phyloP scores from a whole-genome alignment of 2,329 filamentous ascomycete genomes.

The Blastomyces parvus region DNA sequence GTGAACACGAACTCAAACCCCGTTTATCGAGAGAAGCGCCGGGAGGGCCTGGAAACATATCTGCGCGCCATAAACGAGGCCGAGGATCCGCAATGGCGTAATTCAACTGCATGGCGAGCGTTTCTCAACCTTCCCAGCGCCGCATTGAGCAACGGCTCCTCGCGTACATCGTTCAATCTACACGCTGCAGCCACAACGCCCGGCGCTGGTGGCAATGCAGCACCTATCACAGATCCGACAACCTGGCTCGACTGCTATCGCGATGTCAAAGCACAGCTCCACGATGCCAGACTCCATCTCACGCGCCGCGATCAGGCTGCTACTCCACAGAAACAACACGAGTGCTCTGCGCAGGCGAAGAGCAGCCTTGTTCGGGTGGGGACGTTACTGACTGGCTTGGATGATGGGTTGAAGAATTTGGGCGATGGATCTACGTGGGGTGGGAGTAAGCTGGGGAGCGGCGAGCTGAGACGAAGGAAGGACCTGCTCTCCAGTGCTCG shows the following conservation, averaged over 20 bases:
- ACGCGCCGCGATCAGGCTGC: constrained; percentile 51
- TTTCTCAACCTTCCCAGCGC: constrained; percentile 49
- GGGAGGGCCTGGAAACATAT: constrained; percentile 49
- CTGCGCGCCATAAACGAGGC: constrained; percentile 48
- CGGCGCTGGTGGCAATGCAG: constrained; percentile 22
- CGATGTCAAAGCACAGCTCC: constrained; percentile 52
- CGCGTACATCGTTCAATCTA: constrained; percentile 29
- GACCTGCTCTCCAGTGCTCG: constrained; percentile 49
- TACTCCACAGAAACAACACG: constrained; percentile 51
- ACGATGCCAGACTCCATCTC: constrained; percentile 50
- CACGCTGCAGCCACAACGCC: constrained; percentile 38
- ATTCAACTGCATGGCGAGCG: constrained; percentile 46
- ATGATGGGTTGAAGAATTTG: constrained; percentile 45
- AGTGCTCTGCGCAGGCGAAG: constrained; percentile 54
- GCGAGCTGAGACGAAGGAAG: constrained; percentile 49
- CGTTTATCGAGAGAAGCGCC: constrained; percentile 48
- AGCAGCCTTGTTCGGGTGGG: constrained; percentile 49
- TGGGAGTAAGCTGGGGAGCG: constrained; percentile 44
- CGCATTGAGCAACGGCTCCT: constrained; percentile 26
- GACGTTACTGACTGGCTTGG: constrained; percentile 46
- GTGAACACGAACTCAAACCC: constrained; percentile 48
- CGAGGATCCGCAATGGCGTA: constrained; percentile 50
- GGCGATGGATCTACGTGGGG: constrained; percentile 23
- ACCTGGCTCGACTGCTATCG: constrained; percentile 54
- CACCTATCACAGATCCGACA: constrained; percentile 42